Evolutionary conservation across 768 basidiomycete species (phyloP), one percentile per base, ranked within the genome.

Genomic region (Pluteus cervinus): DNA sequence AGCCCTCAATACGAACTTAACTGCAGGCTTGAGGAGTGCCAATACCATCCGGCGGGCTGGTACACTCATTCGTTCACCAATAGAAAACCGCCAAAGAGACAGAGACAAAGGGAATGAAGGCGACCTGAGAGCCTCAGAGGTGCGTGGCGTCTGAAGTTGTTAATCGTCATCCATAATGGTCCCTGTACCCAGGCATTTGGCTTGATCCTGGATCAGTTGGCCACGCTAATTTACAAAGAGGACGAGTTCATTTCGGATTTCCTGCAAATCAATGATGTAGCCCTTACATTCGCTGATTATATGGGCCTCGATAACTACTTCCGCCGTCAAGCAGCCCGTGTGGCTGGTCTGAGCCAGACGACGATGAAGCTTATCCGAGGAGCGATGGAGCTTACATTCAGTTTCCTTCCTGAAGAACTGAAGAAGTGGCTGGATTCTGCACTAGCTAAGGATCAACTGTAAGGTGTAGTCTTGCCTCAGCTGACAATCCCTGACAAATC

Each of bases 251-350:
- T 96, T 43, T 75, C 82, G 7, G 86, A 92, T 50, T 97, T 97
- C 60, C 65, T 98, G 33, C 91, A 92, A 53, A 85, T 96, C 54
- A 89, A 90, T 45, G 86, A 93, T 43, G 75, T 79, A 15, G 79
- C 79, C 12, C 71, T 91, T 10, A 96, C 94, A 1, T 98, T 91
- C 57, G 94, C 94, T 10, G 94, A 97, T 61, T 91, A 94, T 49
- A 88, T 90, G 78, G 79, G 80, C 30, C 65, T 98, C 42, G 94
- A 98, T 54, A 89, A 79, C 43, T 98, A 96, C 60, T 96, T 96
- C 66, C 74, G 89, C 17, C 68, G 94, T 33, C 89, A 97, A 54
- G 94, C 94, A n/a, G 69, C 82, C 5, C 71, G 87, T 18, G 67
- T 76, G 35, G 72, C 70, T 18, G 75, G 79, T 20, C 68, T 93